Percentiles rank a stretch among this genome's conserved stretches.
These are phyloP conservation scores for Rhizopus sp. DNA, from an alignment of 371 early-diverging fungal genomes.

Conservation along the genomic window DNA sequence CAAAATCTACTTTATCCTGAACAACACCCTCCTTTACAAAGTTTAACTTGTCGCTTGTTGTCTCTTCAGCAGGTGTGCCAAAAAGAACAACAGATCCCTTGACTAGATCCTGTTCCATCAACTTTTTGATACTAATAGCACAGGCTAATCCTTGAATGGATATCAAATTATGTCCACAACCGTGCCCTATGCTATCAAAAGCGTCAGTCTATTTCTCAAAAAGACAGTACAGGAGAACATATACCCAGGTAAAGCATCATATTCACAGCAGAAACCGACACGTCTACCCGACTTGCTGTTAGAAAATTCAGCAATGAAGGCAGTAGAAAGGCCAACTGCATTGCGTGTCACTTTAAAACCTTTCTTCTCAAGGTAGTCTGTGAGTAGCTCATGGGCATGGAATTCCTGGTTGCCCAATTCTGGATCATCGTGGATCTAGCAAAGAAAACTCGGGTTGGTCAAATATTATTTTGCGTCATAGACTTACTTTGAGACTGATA, in stretches of 20 bases:
- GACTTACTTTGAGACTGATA: slow-evolving; percentile 23
- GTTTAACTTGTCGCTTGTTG: slow-evolving; percentile 66
- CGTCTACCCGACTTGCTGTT: slow-evolving; percentile 34
- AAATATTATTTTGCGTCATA: not conserved
- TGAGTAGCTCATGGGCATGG: slow-evolving; percentile 48
- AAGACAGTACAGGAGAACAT: not conserved
- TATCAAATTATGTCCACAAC: slow-evolving; percentile 64
- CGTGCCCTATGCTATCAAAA: slow-evolving; percentile 54
- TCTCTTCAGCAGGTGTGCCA: slow-evolving; percentile 82
- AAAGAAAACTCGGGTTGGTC: not conserved
- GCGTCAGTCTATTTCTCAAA: not conserved
- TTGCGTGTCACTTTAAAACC: slow-evolving; percentile 55
- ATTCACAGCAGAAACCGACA: slow-evolving; percentile 60
- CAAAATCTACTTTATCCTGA: slow-evolving; percentile 57
- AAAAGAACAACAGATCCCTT: slow-evolving; percentile 63
- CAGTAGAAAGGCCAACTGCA: slow-evolving; percentile 57
- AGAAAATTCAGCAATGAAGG: slow-evolving; percentile 59
- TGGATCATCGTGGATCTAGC: slow-evolving; percentile 60
- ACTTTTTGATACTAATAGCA: slow-evolving; percentile 54
- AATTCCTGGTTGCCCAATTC: slow-evolving; percentile 59
- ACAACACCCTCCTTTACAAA: slow-evolving; percentile 66
- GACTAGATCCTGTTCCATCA: slow-evolving; percentile 52
- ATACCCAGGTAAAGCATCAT: slow-evolving; percentile 62
- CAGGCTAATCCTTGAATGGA: slow-evolving; percentile 68
- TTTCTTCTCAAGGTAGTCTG: slow-evolving; percentile 51